phyloP scores from a whole-genome alignment of 179 eudicot species.

The Silene vulgaris region DNA sequence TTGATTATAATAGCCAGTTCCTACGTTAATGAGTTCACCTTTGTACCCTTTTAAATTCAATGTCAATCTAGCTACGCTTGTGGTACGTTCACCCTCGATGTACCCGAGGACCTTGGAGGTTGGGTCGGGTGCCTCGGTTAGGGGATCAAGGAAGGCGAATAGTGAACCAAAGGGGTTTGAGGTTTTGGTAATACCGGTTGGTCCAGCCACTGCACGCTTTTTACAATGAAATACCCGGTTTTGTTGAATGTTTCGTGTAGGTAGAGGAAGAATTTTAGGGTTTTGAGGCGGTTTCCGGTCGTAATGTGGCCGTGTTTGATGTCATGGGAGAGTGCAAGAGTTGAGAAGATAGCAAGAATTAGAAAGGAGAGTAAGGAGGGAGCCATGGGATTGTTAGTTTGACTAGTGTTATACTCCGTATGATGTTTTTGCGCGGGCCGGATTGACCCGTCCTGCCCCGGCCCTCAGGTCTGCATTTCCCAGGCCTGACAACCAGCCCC shows the following conservation, averaged over 20 bases:
- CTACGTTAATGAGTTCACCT: constrained; percentile 35
- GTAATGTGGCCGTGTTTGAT: background rate
- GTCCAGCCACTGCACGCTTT: constrained; percentile 21
- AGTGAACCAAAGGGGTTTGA: constrained; percentile 2
- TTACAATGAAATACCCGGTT: constrained; percentile 18
- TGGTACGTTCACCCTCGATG: too few relatives aligned
- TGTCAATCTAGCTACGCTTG: constrained; percentile 26
- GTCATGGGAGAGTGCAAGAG: background rate
- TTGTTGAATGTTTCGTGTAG: constrained; percentile 20
- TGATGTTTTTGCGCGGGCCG: too few relatives aligned
- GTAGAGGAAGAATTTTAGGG: constrained; percentile 17
- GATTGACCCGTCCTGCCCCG: too few relatives aligned
- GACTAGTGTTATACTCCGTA: too few relatives aligned
- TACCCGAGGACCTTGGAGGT: constrained; percentile 28
- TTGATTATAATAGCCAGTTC: constrained; percentile 29
- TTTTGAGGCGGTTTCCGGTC: background rate
- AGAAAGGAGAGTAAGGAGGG: background rate
- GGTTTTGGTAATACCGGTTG: background rate
- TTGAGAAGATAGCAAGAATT: background rate
- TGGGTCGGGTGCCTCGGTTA: constrained; percentile 19
- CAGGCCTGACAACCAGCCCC: too few relatives aligned
- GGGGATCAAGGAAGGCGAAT: constrained; percentile 9
- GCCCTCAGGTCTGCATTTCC: too few relatives aligned
- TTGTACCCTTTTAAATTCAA: constrained; percentile 30
- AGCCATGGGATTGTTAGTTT: background rate